Percentiles rank a stretch among this genome's conserved stretches.
phyloP scores from a whole-genome alignment of 345 rosid species.

The Populus alba region DNA sequence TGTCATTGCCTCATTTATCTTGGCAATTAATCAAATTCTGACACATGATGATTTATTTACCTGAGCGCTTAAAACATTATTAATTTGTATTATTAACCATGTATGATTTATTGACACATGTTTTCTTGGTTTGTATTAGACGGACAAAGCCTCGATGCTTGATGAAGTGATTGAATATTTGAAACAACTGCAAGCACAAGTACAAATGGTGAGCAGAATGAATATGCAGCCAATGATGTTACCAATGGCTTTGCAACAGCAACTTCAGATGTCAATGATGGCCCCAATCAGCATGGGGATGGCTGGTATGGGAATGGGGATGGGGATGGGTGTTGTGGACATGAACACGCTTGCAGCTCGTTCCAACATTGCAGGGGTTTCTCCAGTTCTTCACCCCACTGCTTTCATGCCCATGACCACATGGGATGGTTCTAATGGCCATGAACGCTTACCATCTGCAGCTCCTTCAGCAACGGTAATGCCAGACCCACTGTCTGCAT shows the following conservation, averaged over 20 bases:
- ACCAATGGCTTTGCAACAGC: conserved; percentile 83
- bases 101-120: not conserved
- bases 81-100: not conserved
- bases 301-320: conserved; percentile 40
- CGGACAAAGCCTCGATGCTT: conserved; percentile 95
- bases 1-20: not conserved
- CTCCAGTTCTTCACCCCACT: conserved; percentile 48
- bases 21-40: not conserved
- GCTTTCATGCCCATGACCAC: conserved; percentile 60
- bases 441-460: conserved; percentile 31
- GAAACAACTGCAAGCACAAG: conserved; percentile 87
- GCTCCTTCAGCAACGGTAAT: conserved; percentile 31
- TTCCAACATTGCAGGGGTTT: conserved; percentile 33
- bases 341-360: conserved; percentile 50
- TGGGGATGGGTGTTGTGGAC: conserved; percentile 66
- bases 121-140: conserved; percentile 31
- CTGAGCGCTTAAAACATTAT: not conserved
- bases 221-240: conserved; percentile 71
- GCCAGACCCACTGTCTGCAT: conserved; percentile 63
- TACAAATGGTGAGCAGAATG: conserved; percentile 76
- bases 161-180: conserved; percentile 95
- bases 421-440: conserved; percentile 55
- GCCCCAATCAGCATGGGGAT: conserved; percentile 57
- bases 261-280: conserved; percentile 84
- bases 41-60: not conserved